phyloP scores from a whole-genome alignment of 164 flowering plant genomes.

The Santalum album region DNA sequence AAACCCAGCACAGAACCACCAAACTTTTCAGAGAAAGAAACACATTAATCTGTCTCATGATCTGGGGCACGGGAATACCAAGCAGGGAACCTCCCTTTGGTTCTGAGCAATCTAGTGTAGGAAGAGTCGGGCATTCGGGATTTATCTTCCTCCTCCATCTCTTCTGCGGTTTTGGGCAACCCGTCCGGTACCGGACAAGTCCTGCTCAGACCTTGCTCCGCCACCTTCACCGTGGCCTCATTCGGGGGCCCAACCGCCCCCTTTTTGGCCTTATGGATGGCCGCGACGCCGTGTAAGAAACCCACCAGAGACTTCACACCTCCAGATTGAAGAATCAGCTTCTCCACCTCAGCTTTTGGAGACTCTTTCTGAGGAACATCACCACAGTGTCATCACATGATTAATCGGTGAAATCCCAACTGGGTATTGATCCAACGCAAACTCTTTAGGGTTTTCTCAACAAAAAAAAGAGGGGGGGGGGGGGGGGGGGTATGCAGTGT shows the following conservation, averaged over 20 bases:
- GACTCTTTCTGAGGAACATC: constrained; percentile 32
- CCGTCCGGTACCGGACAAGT: constrained; percentile 66
- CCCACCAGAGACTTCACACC: constrained; percentile 61
- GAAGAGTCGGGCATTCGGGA: constrained; percentile 79
- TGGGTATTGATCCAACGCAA: too few relatives aligned
- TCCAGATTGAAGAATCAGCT: constrained; percentile 41
- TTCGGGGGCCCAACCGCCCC: background rate
- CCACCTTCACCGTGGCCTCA: background rate
- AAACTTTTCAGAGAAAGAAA: background rate
- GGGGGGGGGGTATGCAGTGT: too few relatives aligned
- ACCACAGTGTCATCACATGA: background rate
- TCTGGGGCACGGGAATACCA: constrained; percentile 75
- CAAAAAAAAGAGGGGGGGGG: too few relatives aligned
- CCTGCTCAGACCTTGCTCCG: constrained; percentile 7
- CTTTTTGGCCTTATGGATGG: constrained; percentile 26
- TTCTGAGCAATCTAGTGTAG: constrained; percentile 63
- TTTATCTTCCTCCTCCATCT: constrained; percentile 76
- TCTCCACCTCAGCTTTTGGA: constrained; percentile 62
- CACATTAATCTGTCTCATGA: constrained; percentile 65
- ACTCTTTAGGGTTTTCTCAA: too few relatives aligned
- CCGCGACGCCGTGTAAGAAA: constrained; percentile 47
- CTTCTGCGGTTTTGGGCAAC: constrained; percentile 57
- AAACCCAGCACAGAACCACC: background rate
- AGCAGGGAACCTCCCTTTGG: constrained; percentile 55
- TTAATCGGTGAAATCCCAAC: background rate